Evolutionary conservation across 2,329 filamentous ascomycete species (phyloP), one percentile per base, ranked within the genome.

Genomic region (Trichoderma harzianum): DNA sequence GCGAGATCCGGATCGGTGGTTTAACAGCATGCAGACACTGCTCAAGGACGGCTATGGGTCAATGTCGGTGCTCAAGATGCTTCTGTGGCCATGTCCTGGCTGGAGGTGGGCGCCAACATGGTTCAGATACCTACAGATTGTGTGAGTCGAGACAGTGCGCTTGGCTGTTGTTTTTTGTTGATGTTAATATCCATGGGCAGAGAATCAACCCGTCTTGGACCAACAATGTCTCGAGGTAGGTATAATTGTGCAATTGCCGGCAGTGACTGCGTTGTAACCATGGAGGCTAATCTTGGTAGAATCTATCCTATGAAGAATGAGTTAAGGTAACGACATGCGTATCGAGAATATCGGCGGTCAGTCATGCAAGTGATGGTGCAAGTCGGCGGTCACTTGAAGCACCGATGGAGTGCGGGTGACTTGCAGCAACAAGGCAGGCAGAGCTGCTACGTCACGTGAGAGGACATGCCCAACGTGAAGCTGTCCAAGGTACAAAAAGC

Each of bases 1-100:
- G 7, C 78, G 82, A 18, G 80, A 83, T 66, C 78, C 78, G 5
- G 77, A 78, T 16, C 76, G 77, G 39, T 84, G 82, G 82, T 79
- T 78, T 73, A 74, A 77, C 71, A 82, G 80, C 70, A 76, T 78
- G 73, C 55, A 73, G 69, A 57, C 73, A 12, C 71, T 57, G 39
- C 36, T 55, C 0, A 53, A 36, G 43, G 21, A 64, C 36, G 58
- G 43, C 68, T 16, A 58, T 7, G 43, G 51, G 26, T 28, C 36
- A 14, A 32, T 55, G 64, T 14, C 10, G 55, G 24, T 70, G 5
- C 61, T 74, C 18, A 72, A 57, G 43, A n/a, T 34, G 18, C 7
- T 74, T 30, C 51, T 74, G 7, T 72, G 64, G 69, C 72, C 72
- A 11, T 74, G 73, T 24, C 73, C 70, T 2, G 71, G 68, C 0